phyloP scores from a whole-genome alignment of 768 basidiomycete species.

The Melanogaster broomeanus region DNA sequence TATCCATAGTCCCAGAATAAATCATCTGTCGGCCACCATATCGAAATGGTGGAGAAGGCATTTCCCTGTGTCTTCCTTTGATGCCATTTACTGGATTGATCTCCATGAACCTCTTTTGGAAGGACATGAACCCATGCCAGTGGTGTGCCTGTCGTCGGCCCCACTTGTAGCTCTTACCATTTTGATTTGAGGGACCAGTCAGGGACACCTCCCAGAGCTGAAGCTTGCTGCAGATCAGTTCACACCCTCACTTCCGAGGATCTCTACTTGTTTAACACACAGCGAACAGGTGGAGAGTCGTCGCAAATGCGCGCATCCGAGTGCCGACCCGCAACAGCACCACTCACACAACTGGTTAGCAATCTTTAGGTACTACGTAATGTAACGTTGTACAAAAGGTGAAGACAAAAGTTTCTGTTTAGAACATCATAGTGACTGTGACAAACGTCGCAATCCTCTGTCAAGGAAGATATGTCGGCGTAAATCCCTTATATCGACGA shows the following conservation, averaged over 20 bases:
- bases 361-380: too few species aligned
- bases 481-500: too few species aligned
- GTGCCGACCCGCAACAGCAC: too few species aligned
- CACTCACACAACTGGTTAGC: too few species aligned
- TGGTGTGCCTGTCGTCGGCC: constrained; percentile 28
- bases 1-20: constrained; percentile 32
- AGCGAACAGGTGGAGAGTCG: too few species aligned
- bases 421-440: too few species aligned
- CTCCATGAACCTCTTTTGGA: constrained; percentile 72
- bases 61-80: constrained; percentile 58
- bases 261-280: too few species aligned
- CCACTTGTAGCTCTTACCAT: not conserved
- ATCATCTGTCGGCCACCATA: constrained; percentile 55
- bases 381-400: too few species aligned
- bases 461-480: too few species aligned
- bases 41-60: constrained; percentile 71
- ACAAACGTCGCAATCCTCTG: too few species aligned
- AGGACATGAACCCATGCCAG: constrained; percentile 73
- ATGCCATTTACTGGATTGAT: constrained; percentile 71
- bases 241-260: constrained; percentile 57
- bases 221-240: constrained; percentile 73
- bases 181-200: constrained; percentile 36
- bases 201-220: constrained; percentile 77
- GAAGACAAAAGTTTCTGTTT: too few species aligned
- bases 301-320: too few species aligned